phyloP scores from a whole-genome alignment of 179 eudicot species.

The Silene vulgaris region DNA sequence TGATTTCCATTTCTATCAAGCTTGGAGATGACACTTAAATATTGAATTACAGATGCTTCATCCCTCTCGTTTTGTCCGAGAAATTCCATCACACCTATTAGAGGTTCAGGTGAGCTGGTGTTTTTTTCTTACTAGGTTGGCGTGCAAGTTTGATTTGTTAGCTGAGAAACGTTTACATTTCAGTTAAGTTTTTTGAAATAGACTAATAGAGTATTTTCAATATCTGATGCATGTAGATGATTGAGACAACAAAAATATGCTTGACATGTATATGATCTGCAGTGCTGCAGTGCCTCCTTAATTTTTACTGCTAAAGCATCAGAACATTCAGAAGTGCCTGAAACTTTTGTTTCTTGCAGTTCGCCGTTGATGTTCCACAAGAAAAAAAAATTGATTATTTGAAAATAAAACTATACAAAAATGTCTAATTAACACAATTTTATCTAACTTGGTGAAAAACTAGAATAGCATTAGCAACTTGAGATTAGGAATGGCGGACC shows the following conservation, averaged over 20 bases:
- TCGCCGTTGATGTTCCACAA: too few species aligned
- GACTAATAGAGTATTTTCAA: not conserved
- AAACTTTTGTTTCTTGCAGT: constrained; percentile 7
- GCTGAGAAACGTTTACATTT: not conserved
- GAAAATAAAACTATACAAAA: too few species aligned
- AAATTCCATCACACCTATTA: constrained; percentile 64
- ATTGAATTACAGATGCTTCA: constrained; percentile 58
- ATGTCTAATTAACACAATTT: too few species aligned
- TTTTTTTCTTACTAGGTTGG: not conserved
- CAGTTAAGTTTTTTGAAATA: not conserved
- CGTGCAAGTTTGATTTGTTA: not conserved
- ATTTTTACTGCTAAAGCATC: not conserved
- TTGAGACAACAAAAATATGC: not conserved
- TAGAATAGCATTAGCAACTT: too few species aligned
- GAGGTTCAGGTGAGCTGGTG: constrained; percentile 53
- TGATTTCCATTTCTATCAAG: not conserved
- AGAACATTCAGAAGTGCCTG: not conserved
- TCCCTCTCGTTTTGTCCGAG: constrained; percentile 85
- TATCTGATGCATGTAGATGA: not conserved
- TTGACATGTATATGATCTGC: not conserved
- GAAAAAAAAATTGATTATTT: too few species aligned
- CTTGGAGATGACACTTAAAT: not conserved
- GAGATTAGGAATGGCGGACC: too few species aligned
- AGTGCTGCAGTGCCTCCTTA: not conserved
- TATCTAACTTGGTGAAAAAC: too few species aligned